A percentile compares a stretch with the other conserved stretches of the same genome.
These are phyloP conservation scores for Boletus subparvulus DNA, from an alignment of 768 basidiomycete genomes.

Conservation along the genomic window DNA sequence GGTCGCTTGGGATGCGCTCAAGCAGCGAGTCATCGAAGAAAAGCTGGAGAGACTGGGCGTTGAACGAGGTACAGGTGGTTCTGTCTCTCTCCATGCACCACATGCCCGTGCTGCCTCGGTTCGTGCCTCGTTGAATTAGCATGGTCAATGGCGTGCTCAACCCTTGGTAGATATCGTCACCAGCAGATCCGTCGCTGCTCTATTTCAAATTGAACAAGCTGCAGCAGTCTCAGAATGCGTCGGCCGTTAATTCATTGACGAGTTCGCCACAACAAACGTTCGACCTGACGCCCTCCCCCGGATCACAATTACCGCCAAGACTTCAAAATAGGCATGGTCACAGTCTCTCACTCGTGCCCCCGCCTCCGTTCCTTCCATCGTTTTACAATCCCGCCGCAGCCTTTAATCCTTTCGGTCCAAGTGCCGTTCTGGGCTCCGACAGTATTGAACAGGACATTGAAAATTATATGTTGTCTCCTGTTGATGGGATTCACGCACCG, in stretches of 20 bases:
- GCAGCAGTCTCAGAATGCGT: constrained; percentile 63
- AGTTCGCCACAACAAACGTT: constrained; percentile 65
- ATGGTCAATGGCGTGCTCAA: constrained; percentile 13
- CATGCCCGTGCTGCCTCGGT: constrained; percentile 86
- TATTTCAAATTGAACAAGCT: constrained; percentile 83
- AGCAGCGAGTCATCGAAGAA: constrained; percentile 71
- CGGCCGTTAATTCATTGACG: constrained; percentile 53
- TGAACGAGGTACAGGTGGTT: constrained; percentile 55
- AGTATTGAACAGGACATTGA: constrained; percentile 36
- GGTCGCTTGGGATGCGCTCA: constrained; percentile 74
- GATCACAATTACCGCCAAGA: constrained; percentile 34
- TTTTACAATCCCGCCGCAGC: constrained; percentile 39
- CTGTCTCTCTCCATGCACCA: constrained; percentile 63
- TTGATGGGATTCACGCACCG: constrained; percentile 47
- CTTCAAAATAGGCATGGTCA: constrained; percentile 66
- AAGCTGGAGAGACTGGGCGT: constrained; percentile 81
- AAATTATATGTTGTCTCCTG: constrained; percentile 21
- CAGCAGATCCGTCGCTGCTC: constrained; percentile 80
- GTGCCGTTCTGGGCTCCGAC: constrained; percentile 54
- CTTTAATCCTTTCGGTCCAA: constrained; percentile 67
- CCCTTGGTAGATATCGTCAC: constrained; percentile 73
- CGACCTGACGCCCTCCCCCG: constrained; percentile 54
- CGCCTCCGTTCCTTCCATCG: constrained; percentile 38
- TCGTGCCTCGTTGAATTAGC: constrained; percentile 35
- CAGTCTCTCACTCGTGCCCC: constrained; percentile 69